These are phyloP conservation scores for Dictyostelium intermedium DNA, from an alignment of 78 protist species.

Conservation along the genomic window DNA sequence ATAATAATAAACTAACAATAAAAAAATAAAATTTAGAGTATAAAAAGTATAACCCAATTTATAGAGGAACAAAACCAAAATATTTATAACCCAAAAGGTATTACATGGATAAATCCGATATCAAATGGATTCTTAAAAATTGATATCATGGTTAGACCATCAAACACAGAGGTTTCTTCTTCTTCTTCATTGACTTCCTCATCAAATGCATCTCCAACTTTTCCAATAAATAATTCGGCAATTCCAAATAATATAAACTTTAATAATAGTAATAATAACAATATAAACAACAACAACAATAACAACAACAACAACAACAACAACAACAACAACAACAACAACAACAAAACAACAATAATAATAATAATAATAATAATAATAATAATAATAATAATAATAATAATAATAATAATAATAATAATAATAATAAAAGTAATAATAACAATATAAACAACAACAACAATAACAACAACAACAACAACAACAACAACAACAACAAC, in stretches of 20 bases:
- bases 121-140: constrained; percentile 60
- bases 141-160: background rate
- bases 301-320: background rate
- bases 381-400: background rate
- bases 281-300: background rate
- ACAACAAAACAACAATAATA: background rate
- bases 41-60: constrained; percentile 30
- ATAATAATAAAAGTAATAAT: background rate
- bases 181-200: constrained; percentile 19
- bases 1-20: background rate
- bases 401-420: background rate
- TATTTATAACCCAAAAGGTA: constrained; percentile 49
- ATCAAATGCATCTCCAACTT: background rate
- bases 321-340: too few relatives aligned
- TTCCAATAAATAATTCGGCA: background rate
- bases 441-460: background rate
- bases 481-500: background rate
- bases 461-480: background rate
- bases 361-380: background rate
- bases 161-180: background rate
- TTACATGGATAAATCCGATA: constrained; percentile 51
- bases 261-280: background rate
- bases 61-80: constrained; percentile 42
- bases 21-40: background rate
- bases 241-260: background rate